Evolutionary conservation across 176 grass and related monocot genomes (phyloP), one percentile per base, ranked within the genome.

Genomic region (Thalia dealbata): DNA sequence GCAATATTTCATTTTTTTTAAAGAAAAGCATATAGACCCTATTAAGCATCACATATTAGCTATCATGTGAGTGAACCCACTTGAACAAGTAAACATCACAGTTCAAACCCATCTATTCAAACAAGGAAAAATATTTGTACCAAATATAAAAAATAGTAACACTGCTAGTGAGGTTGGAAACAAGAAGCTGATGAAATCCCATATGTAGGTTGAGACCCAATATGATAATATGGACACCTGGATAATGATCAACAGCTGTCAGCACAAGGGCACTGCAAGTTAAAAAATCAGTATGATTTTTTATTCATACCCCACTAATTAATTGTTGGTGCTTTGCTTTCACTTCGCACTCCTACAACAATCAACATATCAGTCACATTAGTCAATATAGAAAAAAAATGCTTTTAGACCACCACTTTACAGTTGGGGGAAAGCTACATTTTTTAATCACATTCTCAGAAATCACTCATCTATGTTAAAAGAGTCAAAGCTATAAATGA

Each of bases 241-340:
- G 27, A 71, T 71, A 52, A 14, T 51, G 51, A 27, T 32, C 26
- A 61, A 50, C 12, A 25, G 54, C 67, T 67, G 13, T 65, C 14
- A 84, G 52, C 64, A 45, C 73, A 1, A 35, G 61, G 29, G 79
- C 18, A 78, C 12, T 27, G 27, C 14, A 48, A 62, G 46, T 29
- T 2, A 69, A 26, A 70, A 71, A 27, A 62, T 52, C 50, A 18
- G n/a, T 52, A 66, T 16, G 58, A 73, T 10, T 1, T 38, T 38
- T 67, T n/a, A 50, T 75, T 75, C 19, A 72, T 85, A 85, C 83
- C 83, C 83, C 83, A 81, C 83, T 85, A 80, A 85, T 85, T 73
- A 85, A 73, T 30, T 85, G 83, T 66, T 85, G 83, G 61, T 85
- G 83, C 75, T 85, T 85, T 52, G 83, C 83, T 58, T 85, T 85